phyloP scores from a whole-genome alignment of 2,329 filamentous ascomycete genomes.

The Epichloe gansuensis region DNA sequence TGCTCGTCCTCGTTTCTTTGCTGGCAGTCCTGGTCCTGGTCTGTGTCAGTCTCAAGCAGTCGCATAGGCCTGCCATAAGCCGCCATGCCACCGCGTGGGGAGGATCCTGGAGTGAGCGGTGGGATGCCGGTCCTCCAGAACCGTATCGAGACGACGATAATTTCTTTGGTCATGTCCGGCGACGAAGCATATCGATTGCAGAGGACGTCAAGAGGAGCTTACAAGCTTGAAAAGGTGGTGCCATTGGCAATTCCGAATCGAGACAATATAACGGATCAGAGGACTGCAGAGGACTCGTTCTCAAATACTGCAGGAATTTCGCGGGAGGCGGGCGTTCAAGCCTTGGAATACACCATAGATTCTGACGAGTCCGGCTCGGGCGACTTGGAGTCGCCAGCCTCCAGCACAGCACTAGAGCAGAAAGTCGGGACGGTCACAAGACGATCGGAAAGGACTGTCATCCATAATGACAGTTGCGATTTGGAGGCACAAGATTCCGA shows the following conservation, averaged over 20 bases:
- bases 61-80: neutral
- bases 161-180: constrained; percentile 15
- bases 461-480: constrained; percentile 5
- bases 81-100: constrained; percentile 9
- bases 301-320: neutral
- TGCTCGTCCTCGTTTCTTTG: constrained; percentile 21
- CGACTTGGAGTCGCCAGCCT: constrained; percentile 12
- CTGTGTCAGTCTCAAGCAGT: constrained; percentile 13
- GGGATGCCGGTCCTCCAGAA: constrained; percentile 4
- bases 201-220: constrained; percentile 15
- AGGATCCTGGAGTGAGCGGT: constrained; percentile 7
- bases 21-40: constrained; percentile 21
- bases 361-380: neutral
- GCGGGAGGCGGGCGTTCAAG: neutral
- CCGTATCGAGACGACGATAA: constrained; percentile 11
- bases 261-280: neutral
- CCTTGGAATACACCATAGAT: neutral
- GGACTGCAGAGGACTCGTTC: neutral
- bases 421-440: constrained; percentile 8
- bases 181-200: constrained; percentile 15
- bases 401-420: constrained; percentile 13
- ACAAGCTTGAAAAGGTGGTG: constrained; percentile 8
- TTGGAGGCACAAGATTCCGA: constrained; percentile 10
- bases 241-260: neutral
- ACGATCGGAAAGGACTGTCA: constrained; percentile 6